Conservation (phyloP, 306 rosid species). For the Luffa aegyptiaca region DNA sequence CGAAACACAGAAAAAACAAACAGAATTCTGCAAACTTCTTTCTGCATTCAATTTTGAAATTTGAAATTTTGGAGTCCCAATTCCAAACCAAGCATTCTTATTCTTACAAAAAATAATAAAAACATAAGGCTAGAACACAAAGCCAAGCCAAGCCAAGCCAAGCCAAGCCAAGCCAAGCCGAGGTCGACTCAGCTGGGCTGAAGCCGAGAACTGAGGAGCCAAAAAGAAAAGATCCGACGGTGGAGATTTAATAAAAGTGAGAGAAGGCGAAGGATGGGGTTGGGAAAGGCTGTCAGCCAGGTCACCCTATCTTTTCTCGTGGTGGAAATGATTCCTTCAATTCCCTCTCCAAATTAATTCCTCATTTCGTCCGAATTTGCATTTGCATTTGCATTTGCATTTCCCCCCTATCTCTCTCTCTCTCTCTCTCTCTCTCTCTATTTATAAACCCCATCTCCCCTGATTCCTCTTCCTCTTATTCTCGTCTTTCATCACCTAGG, state of each 20-base stretch:
- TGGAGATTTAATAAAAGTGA: not conserved
- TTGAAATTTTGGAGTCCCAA: not conserved
- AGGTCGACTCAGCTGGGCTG: not conserved
- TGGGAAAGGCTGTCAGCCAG: conserved; percentile 17
- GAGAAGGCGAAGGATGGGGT: conserved; percentile 9
- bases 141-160: not conserved
- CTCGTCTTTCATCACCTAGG: not conserved
- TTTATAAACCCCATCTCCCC: not conserved
- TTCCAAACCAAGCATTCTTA: not conserved
- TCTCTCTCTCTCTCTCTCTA: conserved; percentile 8
- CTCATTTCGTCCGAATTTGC: conserved; percentile 7
- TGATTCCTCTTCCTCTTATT: not conserved
- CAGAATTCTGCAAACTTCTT: not conserved
- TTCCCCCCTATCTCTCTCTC: not conserved
- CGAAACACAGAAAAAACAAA: not conserved
- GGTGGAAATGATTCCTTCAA: conserved; percentile 16
- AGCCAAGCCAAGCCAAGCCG: not conserved
- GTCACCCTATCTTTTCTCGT: conserved; percentile 19
- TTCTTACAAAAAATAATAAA: not conserved
- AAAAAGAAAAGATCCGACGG: not conserved
- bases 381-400: conserved; percentile 7
- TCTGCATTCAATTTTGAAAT: not conserved
- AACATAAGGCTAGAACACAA: not conserved
- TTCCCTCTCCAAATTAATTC: not conserved
- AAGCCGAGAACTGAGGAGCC: not conserved